Evolutionary conservation across 2,329 filamentous ascomycete species (phyloP), one percentile per base, ranked within the genome.

Genomic region (Xylariaceae sp.): DNA sequence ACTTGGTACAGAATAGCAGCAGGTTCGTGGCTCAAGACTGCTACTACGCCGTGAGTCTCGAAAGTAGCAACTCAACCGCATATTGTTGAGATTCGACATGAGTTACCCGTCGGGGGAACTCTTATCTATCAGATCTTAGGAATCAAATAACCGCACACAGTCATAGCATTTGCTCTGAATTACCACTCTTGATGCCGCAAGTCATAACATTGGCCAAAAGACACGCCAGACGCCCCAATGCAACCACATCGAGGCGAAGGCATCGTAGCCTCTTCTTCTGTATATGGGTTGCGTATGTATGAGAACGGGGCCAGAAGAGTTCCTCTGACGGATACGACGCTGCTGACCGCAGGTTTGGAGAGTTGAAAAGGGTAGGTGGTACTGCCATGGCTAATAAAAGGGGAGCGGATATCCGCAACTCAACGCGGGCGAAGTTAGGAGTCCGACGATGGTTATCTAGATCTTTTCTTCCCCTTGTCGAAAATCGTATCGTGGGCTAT

Each of bases 141-240:
- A 30, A 30, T 30, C 23, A 30, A 30, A 30, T 4, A 30, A 30
- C 23, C 23, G 23, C 4, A 30, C 23, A 30, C 3, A 5, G 23
- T 30, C 23, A 30, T 30, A 30, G 2, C 17, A 30, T 30, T 52
- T 49, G 18, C n/a, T 59, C 42, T 9, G 15, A 30, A 39, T 57
- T 51, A 13, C 50, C 9, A 44, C 35, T 35, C 44, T 11, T 11
- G 9, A 42, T 9, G 37, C 37, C 37, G 37, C 37, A 5, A 3
- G 37, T 7, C 37, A 13, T 2, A 42, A 42, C 37, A 42, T 42
- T 13, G 37, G 37, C 37, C 11, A 39, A 3, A 10, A 58, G 53
- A 55, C 15, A 53, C 55, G 55, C 55, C 55, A 55, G 44, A 52
- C 30, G 44, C 53, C 51, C 13, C 34, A 48, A 54, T 58, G 50